A percentile compares a stretch with the other conserved stretches of the same genome.
Evolutionary conservation across 371 early-diverging fungal genomes (phyloP).

Genomic region (Mortierella sp.): DNA sequence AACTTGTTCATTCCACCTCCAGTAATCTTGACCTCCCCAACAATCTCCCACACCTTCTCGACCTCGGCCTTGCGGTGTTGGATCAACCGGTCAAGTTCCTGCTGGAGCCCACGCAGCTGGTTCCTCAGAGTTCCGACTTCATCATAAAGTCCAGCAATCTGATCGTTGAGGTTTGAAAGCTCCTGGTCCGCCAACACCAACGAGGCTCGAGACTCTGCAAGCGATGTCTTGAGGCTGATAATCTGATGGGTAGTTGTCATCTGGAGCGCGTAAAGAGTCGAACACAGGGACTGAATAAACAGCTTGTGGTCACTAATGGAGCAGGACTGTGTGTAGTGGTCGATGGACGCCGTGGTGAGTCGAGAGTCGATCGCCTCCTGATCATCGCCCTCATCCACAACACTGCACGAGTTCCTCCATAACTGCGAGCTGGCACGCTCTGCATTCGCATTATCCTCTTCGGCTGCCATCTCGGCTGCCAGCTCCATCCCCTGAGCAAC

Average conservation of each 20-base stretch:
- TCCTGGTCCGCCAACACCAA: conserved; percentile 65
- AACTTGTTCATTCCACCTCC: conserved; percentile 20
- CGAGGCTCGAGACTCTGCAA: conserved; percentile 61
- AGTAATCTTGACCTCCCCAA: conserved; percentile 62
- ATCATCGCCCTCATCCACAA: conserved; percentile 49
- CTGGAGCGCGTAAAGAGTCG: conserved; percentile 71
- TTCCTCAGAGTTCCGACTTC: conserved; percentile 71
- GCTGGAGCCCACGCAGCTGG: conserved; percentile 66
- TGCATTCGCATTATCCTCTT: conserved; percentile 18
- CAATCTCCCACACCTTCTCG: conserved; percentile 74
- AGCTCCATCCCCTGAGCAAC: conserved; percentile 61
- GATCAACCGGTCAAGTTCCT: conserved; percentile 68
- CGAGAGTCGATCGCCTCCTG: conserved; percentile 54
- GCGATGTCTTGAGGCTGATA: conserved; percentile 59
- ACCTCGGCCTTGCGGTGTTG: conserved; percentile 72
- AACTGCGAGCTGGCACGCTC: conserved; percentile 43
- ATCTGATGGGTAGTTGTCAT: conserved; percentile 63
- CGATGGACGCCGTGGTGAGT: conserved; percentile 49
- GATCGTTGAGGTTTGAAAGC: conserved; percentile 63
- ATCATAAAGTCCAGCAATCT: conserved; percentile 66
- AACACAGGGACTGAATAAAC: conserved; percentile 64
- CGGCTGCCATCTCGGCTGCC: conserved; percentile 59
- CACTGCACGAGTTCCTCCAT: conserved; percentile 55
- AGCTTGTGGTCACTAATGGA: conserved; percentile 56
- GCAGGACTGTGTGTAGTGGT: conserved; percentile 53